Conservation (phyloP, 1,139 yeast genomes). For the Taiozyma sp. region DNA sequence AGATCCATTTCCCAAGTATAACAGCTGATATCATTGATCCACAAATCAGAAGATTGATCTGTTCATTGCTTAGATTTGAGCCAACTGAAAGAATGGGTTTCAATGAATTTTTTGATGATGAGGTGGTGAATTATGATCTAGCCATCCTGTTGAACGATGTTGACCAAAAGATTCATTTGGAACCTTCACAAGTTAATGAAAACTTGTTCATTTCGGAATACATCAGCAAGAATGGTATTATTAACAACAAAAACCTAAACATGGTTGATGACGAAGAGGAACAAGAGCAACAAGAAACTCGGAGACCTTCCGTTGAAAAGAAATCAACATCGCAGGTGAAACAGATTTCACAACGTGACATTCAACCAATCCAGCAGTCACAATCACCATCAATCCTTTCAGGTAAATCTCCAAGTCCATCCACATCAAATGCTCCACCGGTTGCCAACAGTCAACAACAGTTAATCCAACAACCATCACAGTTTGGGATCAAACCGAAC, state of each 20-base stretch:
- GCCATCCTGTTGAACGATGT: slow-evolving; percentile 26
- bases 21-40: slow-evolving; percentile 32
- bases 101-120: slow-evolving; percentile 72
- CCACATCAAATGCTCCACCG: slow-evolving; percentile 3
- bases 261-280: slow-evolving; percentile 15
- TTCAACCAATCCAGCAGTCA: slow-evolving; percentile 16
- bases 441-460: slow-evolving; percentile 3
- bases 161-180: slow-evolving; percentile 36
- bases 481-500: slow-evolving; percentile 10
- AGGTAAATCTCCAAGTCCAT: slow-evolving; percentile 2
- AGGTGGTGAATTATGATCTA: slow-evolving; percentile 30
- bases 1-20: slow-evolving; percentile 62
- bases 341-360: slow-evolving; percentile 20
- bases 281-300: slow-evolving; percentile 8
- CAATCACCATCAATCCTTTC: slow-evolving; percentile 6
- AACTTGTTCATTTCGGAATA: slow-evolving; percentile 83
- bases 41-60: slow-evolving; percentile 63
- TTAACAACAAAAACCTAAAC: slow-evolving; percentile 14
- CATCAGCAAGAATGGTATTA: slow-evolving; percentile 31
- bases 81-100: slow-evolving; percentile 88
- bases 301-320: neutral
- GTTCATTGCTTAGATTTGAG: slow-evolving; percentile 70
- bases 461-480: slow-evolving; percentile 3
- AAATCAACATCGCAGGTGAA: slow-evolving; percentile 5
- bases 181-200: slow-evolving; percentile 66